These are phyloP conservation scores for Penicillium waksmanii DNA, from an alignment of 495 filamentous ascomycete genomes.

Conservation along the genomic window DNA sequence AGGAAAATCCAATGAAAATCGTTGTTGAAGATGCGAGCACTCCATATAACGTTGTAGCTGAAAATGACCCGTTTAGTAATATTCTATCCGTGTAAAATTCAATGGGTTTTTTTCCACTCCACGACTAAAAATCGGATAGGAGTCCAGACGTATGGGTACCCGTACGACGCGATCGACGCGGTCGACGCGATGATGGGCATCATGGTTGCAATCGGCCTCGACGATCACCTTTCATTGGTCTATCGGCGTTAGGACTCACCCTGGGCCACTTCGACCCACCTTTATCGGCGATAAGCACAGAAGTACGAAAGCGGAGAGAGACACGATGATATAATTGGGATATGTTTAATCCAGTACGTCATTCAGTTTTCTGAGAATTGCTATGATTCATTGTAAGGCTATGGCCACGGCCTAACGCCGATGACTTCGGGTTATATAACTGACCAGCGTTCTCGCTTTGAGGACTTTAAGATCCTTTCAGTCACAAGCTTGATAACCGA, in stretches of 20 bases:
- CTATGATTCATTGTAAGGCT: neutral
- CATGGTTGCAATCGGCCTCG: too few relatives aligned
- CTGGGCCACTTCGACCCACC: neutral
- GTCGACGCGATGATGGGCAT: too few relatives aligned
- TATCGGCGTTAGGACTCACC: neutral
- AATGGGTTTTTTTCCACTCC: too few relatives aligned
- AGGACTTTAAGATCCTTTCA: too few relatives aligned
- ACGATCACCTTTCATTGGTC: neutral
- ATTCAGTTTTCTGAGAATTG: neutral
- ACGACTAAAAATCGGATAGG: too few relatives aligned
- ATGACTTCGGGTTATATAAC: conserved; percentile 6
- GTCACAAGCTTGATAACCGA: too few relatives aligned
- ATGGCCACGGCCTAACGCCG: conserved; percentile 10
- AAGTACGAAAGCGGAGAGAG: neutral
- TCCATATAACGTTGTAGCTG: neutral
- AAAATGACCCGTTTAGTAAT: too few relatives aligned
- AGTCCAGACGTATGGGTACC: too few relatives aligned
- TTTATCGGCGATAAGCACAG: neutral
- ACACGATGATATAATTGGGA: neutral
- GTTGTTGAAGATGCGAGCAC: neutral
- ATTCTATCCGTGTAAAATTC: too few relatives aligned
- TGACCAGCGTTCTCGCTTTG: too few relatives aligned
- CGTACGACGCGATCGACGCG: too few relatives aligned
- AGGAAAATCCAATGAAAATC: conserved; percentile 6
- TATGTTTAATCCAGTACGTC: neutral